phyloP scores from a whole-genome alignment of 1,139 yeast species.

The Insectozyma bohioensis region DNA sequence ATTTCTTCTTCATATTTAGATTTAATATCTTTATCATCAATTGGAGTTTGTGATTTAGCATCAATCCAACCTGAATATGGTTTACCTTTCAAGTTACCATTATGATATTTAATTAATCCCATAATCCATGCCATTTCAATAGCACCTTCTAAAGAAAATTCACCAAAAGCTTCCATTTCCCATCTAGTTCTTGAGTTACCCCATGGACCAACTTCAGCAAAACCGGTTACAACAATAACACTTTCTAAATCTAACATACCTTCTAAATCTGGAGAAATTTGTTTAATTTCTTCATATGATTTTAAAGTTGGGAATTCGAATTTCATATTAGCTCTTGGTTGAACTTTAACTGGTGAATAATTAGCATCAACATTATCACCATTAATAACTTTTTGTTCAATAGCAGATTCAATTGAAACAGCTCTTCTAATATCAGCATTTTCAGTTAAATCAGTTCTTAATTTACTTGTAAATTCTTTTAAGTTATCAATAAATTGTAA shows the following conservation, averaged over 20 bases:
- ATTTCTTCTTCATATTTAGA: conserved; percentile 84
- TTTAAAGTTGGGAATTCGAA: conserved; percentile 90
- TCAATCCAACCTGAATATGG: conserved; percentile 97
- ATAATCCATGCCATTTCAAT: conserved; percentile 99
- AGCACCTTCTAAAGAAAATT: conserved; percentile 96
- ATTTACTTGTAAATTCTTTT: conserved; percentile 79
- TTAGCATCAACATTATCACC: conserved; percentile 91
- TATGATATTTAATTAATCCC: conserved; percentile 94
- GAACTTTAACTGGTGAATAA: conserved; percentile 69
- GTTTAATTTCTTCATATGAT: conserved; percentile 70
- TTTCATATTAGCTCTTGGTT: conserved; percentile 94
- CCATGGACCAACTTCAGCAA: conserved; percentile 99
- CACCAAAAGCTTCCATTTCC: conserved; percentile 98
- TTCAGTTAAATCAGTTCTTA: conserved; percentile 80
- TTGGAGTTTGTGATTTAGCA: conserved; percentile 87
- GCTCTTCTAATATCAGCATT: conserved; percentile 94
- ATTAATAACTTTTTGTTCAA: conserved; percentile 88
- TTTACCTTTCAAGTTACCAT: conserved; percentile 87
- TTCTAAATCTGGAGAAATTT: conserved; percentile 72
- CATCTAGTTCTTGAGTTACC: conserved; percentile 99
- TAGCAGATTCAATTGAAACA: conserved; percentile 87
- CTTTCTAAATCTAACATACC: conserved; percentile 91
- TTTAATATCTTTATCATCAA: conserved; percentile 93
- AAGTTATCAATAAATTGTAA: conserved; percentile 89
- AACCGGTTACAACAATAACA: conserved; percentile 94